These are phyloP conservation scores for Silene vulgaris DNA, from an alignment of 179 eudicot genomes.

Conservation along the genomic window DNA sequence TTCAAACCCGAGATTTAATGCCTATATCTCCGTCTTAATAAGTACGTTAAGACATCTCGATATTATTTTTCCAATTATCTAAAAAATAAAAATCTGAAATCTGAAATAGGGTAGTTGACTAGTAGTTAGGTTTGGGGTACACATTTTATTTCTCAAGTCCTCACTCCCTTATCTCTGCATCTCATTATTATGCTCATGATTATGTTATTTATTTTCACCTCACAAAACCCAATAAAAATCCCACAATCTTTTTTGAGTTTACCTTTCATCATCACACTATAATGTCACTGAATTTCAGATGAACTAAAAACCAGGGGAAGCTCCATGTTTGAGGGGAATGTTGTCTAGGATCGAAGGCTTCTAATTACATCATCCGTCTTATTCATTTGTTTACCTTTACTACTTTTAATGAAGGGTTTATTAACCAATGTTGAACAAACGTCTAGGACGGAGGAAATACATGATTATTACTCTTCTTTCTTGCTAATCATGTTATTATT, in stretches of 20 bases:
- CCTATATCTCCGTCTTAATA: too few species aligned
- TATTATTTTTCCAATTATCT: too few species aligned
- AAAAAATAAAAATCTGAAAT: too few species aligned
- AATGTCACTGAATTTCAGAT: not conserved
- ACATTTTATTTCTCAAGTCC: not conserved
- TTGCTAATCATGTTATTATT: not conserved
- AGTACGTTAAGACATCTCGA: too few species aligned
- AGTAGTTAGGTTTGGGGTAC: slow-evolving; percentile 10
- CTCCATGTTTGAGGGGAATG: slow-evolving; percentile 39
- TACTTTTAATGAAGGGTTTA: too few species aligned
- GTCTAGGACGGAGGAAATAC: too few species aligned
- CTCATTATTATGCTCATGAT: slow-evolving; percentile 38
- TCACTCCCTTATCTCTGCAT: slow-evolving; percentile 10
- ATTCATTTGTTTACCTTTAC: too few species aligned
- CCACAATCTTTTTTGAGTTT: slow-evolving; percentile 11
- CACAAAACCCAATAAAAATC: slow-evolving; percentile 28
- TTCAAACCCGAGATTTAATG: too few species aligned
- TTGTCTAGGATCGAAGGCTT: slow-evolving; percentile 39
- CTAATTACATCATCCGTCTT: not conserved
- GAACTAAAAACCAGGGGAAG: slow-evolving; percentile 18
- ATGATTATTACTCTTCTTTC: too few species aligned
- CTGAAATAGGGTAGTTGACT: not conserved
- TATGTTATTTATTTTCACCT: slow-evolving; percentile 30
- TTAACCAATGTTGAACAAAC: too few species aligned
- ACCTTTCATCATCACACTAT: not conserved